phyloP scores from a whole-genome alignment of 305 asterid species.

The Fraxinus floribunda region DNA sequence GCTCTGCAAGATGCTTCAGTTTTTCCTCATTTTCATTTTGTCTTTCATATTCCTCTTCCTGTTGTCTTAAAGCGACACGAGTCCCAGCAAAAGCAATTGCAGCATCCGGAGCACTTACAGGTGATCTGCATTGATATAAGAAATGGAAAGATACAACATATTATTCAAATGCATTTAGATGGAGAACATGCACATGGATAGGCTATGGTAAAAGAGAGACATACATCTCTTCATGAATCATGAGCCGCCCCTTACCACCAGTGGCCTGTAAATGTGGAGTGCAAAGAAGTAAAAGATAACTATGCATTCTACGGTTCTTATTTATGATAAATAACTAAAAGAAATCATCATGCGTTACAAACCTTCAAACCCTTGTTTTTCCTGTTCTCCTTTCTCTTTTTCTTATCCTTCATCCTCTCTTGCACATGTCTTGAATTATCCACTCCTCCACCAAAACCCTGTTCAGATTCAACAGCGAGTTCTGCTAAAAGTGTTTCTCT shows the following conservation, averaged over 20 bases:
- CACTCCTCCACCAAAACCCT: constrained; percentile 41
- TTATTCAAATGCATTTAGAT: constrained; percentile 1
- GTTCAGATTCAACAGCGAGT: constrained; percentile 78
- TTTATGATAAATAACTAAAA: constrained; percentile 16
- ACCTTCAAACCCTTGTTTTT: constrained; percentile 78
- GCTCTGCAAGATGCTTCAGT: constrained; percentile 80
- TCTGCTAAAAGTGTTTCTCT: constrained; percentile 93
- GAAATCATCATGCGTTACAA: constrained; percentile 25
- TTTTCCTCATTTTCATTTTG: constrained; percentile 92
- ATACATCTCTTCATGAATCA: constrained; percentile 52
- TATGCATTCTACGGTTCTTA: constrained; percentile 22
- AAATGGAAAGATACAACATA: not conserved
- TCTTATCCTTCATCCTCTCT: constrained; percentile 75
- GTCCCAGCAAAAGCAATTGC: constrained; percentile 36
- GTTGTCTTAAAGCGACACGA: constrained; percentile 45
- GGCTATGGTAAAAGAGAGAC: constrained; percentile 18
- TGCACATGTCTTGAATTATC: constrained; percentile 55
- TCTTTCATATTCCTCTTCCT: constrained; percentile 84
- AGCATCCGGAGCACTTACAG: constrained; percentile 37
- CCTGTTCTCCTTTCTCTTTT: constrained; percentile 59
- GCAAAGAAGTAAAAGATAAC: constrained; percentile 7
- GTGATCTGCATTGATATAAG: constrained; percentile 54
- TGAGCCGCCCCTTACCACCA: constrained; percentile 45
- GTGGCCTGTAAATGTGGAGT: constrained; percentile 48
- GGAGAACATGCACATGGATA: constrained; percentile 9